Conservation (phyloP, 2,329 filamentous ascomycete species). For the Rutstroemia sp. region DNA sequence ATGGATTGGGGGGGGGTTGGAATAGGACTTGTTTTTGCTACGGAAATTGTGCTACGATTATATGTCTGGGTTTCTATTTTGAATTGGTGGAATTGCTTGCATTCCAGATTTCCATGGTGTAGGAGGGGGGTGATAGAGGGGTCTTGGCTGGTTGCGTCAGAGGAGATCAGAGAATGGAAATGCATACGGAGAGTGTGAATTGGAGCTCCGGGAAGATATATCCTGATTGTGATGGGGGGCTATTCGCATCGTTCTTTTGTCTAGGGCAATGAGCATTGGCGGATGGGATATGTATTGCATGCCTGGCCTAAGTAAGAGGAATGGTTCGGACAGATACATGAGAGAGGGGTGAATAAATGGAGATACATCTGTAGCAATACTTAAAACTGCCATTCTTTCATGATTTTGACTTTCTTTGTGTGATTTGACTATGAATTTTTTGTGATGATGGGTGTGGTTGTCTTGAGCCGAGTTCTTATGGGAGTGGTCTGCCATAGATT, state of each 20-base stretch:
- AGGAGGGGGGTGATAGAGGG: too few species aligned
- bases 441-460: not conserved
- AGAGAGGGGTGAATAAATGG: not conserved
- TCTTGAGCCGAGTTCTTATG: too few species aligned
- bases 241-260: not conserved
- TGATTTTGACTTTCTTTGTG: not conserved
- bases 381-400: conserved; percentile 4
- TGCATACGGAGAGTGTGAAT: too few species aligned
- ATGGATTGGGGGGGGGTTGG: conserved; percentile 2
- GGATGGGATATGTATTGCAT: not conserved
- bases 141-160: too few species aligned
- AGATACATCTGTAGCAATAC: conserved; percentile 10
- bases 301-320: too few species aligned
- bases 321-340: not conserved
- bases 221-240: not conserved
- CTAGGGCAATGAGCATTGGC: not conserved
- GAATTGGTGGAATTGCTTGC: too few species aligned
- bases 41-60: conserved; percentile 10
- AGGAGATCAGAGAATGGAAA: too few species aligned
- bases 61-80: conserved; percentile 3
- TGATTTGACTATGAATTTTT: not conserved
- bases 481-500: too few species aligned
- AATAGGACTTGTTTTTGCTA: conserved; percentile 1
- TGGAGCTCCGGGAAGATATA: not conserved
- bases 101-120: too few species aligned